Conservation (phyloP, 192 early-diverging fungal species). For the Coemansia sp. region DNA sequence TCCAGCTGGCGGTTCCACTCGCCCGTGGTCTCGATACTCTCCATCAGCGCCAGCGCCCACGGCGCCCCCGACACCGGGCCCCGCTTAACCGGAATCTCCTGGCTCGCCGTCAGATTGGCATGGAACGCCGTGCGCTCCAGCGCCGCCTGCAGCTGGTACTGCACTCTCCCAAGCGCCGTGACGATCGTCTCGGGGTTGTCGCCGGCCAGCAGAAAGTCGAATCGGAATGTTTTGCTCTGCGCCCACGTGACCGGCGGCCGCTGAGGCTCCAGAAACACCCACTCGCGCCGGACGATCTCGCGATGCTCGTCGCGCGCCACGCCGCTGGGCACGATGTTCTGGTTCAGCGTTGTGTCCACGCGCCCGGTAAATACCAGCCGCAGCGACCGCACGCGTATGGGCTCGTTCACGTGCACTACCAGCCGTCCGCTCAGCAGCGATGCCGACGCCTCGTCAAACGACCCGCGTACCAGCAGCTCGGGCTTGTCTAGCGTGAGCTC, state of each 20-base stretch:
- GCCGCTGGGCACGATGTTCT: conserved; percentile 27
- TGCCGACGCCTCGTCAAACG: conserved; percentile 42
- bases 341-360: conserved; percentile 48
- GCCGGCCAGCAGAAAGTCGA: conserved; percentile 60
- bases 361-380: conserved; percentile 54
- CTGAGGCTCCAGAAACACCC: conserved; percentile 54
- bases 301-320: conserved; percentile 49
- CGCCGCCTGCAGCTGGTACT: conserved; percentile 55
- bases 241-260: conserved; percentile 36
- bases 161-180: conserved; percentile 51
- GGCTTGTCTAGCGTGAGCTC: conserved; percentile 44
- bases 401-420: conserved; percentile 49
- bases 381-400: conserved; percentile 56
- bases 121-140: conserved; percentile 60
- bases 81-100: conserved; percentile 50
- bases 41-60: conserved; percentile 54
- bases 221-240: conserved; percentile 47
- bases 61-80: conserved; percentile 51
- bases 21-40: conserved; percentile 52
- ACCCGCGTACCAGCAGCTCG: conserved; percentile 43
- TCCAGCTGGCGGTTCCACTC: conserved; percentile 57
- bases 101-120: conserved; percentile 38
- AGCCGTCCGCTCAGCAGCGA: conserved; percentile 58
- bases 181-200: conserved; percentile 61
- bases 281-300: conserved; percentile 54